A percentile compares a stretch with the other conserved stretches of the same genome.
phyloP scores from a whole-genome alignment of 441 rosid genomes.

The Euphorbia schlechtendalii region DNA sequence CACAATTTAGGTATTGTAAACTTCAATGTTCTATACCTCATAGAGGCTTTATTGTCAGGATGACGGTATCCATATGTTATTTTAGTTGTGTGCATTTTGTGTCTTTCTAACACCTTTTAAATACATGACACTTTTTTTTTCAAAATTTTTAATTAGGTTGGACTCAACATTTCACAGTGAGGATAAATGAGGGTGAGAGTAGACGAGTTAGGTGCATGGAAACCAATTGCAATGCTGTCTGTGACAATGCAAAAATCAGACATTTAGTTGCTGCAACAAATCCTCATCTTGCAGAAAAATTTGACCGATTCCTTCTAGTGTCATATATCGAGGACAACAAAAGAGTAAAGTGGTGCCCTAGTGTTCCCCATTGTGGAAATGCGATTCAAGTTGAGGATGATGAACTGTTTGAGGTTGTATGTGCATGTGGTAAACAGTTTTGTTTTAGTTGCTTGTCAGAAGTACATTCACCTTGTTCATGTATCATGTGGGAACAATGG shows the following conservation, averaged over 20 bases:
- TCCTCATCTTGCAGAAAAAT: slow-evolving; percentile 58
- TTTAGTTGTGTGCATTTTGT: neutral
- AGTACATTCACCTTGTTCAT: slow-evolving; percentile 87
- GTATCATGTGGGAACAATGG: slow-evolving; percentile 87
- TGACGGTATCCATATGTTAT: no score
- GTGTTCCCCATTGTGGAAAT: slow-evolving; percentile 84
- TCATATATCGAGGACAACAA: slow-evolving; percentile 86
- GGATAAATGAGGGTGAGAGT: slow-evolving; percentile 76
- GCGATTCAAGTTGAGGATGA: slow-evolving; percentile 68
- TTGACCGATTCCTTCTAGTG: slow-evolving; percentile 69
- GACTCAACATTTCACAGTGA: slow-evolving; percentile 69
- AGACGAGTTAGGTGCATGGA: slow-evolving; percentile 72
- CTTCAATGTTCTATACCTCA: neutral
- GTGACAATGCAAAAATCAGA: slow-evolving; percentile 59
- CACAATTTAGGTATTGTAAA: neutral
- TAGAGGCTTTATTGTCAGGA: neutral
- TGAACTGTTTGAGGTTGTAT: slow-evolving; percentile 68
- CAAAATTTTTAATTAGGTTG: slow-evolving; percentile 42
- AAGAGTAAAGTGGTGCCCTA: slow-evolving; percentile 90
- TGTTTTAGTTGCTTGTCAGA: slow-evolving; percentile 64
- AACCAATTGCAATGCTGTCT: slow-evolving; percentile 55
- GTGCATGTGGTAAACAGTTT: slow-evolving; percentile 68
- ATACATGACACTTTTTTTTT: neutral
- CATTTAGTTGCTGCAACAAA: slow-evolving; percentile 39
- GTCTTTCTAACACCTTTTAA: neutral